phyloP scores from a whole-genome alignment of 805 yeast species.

The Candida patagonica region DNA sequence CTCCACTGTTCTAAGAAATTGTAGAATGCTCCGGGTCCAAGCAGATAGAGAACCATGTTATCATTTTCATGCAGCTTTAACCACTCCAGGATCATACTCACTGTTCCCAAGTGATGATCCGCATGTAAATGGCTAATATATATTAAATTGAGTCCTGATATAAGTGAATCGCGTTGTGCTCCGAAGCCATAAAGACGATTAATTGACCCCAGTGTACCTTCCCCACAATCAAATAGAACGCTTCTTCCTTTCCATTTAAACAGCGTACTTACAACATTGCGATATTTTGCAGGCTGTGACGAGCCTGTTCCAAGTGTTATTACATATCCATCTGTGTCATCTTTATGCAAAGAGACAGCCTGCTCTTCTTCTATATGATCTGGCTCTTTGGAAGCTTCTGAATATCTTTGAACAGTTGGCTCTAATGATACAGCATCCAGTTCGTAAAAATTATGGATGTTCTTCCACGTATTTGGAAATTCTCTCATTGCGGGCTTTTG shows the following conservation, averaged over 20 bases:
- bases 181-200: conserved; percentile 52
- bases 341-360: background rate
- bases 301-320: conserved; percentile 89
- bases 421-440: conserved; percentile 6
- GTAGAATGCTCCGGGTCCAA: conserved; percentile 68
- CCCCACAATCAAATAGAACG: conserved; percentile 84
- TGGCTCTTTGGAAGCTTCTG: background rate
- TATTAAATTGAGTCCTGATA: conserved; percentile 55
- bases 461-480: conserved; percentile 11
- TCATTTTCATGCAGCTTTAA: conserved; percentile 12
- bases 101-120: conserved; percentile 87
- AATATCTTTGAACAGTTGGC: background rate
- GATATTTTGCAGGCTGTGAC: conserved; percentile 72
- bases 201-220: conserved; percentile 72
- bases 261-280: conserved; percentile 79
- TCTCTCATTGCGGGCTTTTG: conserved; percentile 10
- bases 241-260: conserved; percentile 46
- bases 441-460: background rate
- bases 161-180: conserved; percentile 33
- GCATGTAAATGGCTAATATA: conserved; percentile 91
- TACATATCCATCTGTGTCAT: conserved; percentile 37
- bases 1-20: conserved; percentile 65
- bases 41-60: conserved; percentile 37
- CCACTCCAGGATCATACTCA: conserved; percentile 67
- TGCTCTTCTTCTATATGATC: background rate